Percentiles rank a stretch among this genome's conserved stretches.
phyloP scores from a whole-genome alignment of 1,139 yeast species.

The Yamadazyma kanchanaburiensis region DNA sequence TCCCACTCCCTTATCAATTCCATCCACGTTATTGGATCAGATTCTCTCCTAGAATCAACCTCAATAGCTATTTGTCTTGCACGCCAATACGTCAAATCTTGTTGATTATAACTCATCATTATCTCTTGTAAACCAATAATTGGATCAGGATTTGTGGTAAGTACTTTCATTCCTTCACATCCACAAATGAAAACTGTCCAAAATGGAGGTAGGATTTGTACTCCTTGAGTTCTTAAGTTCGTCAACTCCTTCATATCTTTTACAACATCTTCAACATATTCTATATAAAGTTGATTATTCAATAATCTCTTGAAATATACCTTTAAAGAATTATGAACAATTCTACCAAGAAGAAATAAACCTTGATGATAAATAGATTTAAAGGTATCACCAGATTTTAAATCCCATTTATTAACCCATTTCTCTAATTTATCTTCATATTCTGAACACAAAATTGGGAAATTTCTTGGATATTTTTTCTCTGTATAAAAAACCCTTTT shows the following conservation, averaged over 20 bases:
- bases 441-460: conserved; percentile 54
- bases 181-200: conserved; percentile 52
- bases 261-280: conserved; percentile 28
- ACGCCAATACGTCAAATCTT: conserved; percentile 46
- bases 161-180: conserved; percentile 26
- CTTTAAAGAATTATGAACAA: conserved; percentile 42
- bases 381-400: conserved; percentile 16
- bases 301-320: conserved; percentile 46
- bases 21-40: conserved; percentile 47
- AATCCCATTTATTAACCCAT: conserved; percentile 45
- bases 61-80: conserved; percentile 52
- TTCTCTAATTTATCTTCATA: conserved; percentile 45
- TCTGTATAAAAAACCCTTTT: conserved; percentile 45
- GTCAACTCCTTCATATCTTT: conserved; percentile 28
- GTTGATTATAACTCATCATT: background rate
- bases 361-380: conserved; percentile 35
- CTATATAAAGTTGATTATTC: conserved; percentile 34
- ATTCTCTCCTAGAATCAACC: conserved; percentile 44
- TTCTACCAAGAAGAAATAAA: conserved; percentile 31
- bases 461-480: conserved; percentile 49
- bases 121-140: background rate
- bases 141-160: too few relatives aligned
- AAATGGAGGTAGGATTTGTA: conserved; percentile 32
- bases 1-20: conserved; percentile 58
- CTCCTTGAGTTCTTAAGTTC: conserved; percentile 7